phyloP scores from a whole-genome alignment of 306 rosid genomes.

The Glycine soja region DNA sequence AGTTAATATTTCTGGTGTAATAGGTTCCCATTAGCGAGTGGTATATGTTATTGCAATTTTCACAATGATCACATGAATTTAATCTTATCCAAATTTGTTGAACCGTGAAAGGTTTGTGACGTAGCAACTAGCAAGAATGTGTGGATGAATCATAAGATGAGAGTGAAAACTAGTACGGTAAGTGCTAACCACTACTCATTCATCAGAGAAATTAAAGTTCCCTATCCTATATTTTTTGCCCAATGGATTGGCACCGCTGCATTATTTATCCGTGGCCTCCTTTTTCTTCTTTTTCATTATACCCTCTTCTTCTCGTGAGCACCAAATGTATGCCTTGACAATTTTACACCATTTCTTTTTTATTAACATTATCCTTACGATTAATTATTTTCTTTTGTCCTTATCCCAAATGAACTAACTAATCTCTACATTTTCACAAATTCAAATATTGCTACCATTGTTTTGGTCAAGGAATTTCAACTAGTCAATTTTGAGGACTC shows the following conservation, averaged over 20 bases:
- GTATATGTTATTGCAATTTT: too few relatives aligned
- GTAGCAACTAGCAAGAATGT: not conserved
- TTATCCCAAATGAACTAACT: conserved; percentile 24
- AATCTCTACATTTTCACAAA: not conserved
- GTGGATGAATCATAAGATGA: conserved; percentile 29
- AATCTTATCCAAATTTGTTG: conserved; percentile 35
- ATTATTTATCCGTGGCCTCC: conserved; percentile 37
- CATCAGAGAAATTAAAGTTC: conserved; percentile 9
- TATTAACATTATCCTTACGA: not conserved
- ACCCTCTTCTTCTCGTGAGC: conserved; percentile 46
- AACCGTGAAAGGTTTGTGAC: not conserved
- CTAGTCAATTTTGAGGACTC: conserved; percentile 53
- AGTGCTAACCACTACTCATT: too few relatives aligned
- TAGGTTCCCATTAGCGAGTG: too few relatives aligned
- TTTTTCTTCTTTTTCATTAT: conserved; percentile 20
- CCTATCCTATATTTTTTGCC: not conserved
- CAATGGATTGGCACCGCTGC: not conserved
- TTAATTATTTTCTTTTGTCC: conserved; percentile 16
- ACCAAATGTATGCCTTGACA: conserved; percentile 35
- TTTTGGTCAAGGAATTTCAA: conserved; percentile 43
- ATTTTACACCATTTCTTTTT: conserved; percentile 39
- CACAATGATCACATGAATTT: not conserved
- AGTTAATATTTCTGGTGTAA: too few relatives aligned
- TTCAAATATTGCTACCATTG: conserved; percentile 43
- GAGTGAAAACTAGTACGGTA: conserved; percentile 22